Conservation (phyloP, 805 yeast species). For the Pichia exigua region DNA sequence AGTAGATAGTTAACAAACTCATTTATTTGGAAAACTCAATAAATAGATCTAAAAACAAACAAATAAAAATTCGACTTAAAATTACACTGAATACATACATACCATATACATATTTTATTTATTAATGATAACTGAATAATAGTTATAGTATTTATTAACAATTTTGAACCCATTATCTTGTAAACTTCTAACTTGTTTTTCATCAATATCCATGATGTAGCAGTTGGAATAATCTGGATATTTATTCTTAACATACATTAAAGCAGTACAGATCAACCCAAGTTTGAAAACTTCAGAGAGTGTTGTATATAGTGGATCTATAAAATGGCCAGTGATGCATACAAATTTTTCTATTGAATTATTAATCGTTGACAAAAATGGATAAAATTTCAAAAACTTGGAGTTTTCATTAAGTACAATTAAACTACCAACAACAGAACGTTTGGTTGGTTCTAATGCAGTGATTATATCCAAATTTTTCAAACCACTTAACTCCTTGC, state of each 20-base stretch:
- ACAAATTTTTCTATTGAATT: conserved; percentile 25
- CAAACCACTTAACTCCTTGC: not conserved
- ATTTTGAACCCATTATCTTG: conserved; percentile 14
- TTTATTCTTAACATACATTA: conserved; percentile 35
- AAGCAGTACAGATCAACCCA: conserved; percentile 51
- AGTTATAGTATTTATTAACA: conserved; percentile 10
- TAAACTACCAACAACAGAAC: conserved; percentile 34
- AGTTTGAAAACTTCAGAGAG: conserved; percentile 46
- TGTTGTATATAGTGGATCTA: conserved; percentile 47
- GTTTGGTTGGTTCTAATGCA: conserved; percentile 8
- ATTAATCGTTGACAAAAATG: conserved; percentile 31
- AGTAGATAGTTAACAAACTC: too few species aligned
- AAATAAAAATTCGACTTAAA: too few species aligned
- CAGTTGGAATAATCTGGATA: conserved; percentile 10
- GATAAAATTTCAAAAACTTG: conserved; percentile 39
- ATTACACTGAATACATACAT: not conserved
- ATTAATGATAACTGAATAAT: conserved; percentile 5
- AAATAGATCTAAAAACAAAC: not conserved
- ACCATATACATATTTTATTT: too few species aligned
- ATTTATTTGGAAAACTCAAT: too few species aligned
- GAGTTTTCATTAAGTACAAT: conserved; percentile 41
- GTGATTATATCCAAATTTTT: conserved; percentile 39
- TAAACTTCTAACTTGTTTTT: conserved; percentile 9
- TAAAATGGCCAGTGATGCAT: conserved; percentile 42
- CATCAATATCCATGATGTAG: conserved; percentile 6